phyloP scores from a whole-genome alignment of 2,329 filamentous ascomycete genomes.

The Leptographium procerum region DNA sequence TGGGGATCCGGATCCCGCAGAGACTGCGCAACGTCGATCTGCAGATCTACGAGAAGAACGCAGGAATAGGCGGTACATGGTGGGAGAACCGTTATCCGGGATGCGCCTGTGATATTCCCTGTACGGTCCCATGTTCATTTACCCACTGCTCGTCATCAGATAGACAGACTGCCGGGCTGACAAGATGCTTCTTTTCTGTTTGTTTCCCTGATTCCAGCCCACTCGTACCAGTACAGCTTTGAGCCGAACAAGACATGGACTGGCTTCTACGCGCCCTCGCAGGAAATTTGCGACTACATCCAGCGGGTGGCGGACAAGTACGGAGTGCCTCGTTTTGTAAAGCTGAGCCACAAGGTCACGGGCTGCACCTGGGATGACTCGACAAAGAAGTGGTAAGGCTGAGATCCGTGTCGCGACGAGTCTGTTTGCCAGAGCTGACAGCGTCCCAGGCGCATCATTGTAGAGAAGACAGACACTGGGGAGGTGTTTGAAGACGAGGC shows the following conservation, averaged over 20 bases:
- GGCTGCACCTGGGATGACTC: conserved; percentile 26
- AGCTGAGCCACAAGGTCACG: conserved; percentile 25
- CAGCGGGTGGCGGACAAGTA: not conserved
- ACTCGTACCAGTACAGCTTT: not conserved
- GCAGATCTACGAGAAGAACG: not conserved
- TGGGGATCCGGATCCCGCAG: not conserved
- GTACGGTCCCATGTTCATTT: not conserved
- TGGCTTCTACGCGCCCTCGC: not conserved
- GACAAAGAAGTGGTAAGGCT: conserved; percentile 13
- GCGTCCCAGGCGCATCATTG: not conserved
- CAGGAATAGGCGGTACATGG: not conserved
- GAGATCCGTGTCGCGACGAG: not conserved
- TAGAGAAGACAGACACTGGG: not conserved
- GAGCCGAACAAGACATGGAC: not conserved
- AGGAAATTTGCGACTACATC: not conserved
- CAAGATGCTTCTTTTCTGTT: not conserved
- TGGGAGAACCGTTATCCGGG: not conserved
- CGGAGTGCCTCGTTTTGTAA: not conserved
- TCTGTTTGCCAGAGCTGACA: not conserved
- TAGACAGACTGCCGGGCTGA: not conserved
- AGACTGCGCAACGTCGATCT: not conserved
- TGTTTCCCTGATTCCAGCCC: no score
- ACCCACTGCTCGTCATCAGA: no score
- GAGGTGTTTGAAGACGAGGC: not conserved
- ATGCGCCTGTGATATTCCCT: not conserved